Percentiles rank a stretch among this genome's conserved stretches.
Conservation (phyloP, 768 basidiomycete species). For the Dictyophora rubrovolvata region DNA sequence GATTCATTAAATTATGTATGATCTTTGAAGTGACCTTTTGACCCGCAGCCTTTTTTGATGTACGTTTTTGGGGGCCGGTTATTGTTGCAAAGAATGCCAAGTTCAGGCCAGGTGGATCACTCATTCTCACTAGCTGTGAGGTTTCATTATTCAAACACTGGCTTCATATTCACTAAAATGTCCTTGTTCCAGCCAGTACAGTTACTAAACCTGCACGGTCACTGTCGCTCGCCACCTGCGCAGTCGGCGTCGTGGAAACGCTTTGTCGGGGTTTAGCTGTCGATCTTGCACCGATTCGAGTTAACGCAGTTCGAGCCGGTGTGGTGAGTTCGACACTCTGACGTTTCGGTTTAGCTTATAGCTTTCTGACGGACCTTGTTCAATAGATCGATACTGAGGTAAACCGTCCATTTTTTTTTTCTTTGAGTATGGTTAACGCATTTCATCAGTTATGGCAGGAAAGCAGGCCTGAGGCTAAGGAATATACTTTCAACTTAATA, state of each 20-base stretch:
- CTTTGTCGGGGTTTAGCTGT: conserved; percentile 10
- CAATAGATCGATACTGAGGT: conserved; percentile 8
- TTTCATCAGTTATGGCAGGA: conserved; percentile 4
- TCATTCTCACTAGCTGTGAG: conserved; percentile 11
- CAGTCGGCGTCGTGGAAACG: conserved; percentile 9
- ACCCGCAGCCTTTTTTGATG: conserved; percentile 9
- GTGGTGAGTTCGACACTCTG: neutral
- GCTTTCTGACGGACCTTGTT: neutral
- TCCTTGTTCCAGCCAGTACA: neutral
- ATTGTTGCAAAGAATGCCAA: conserved; percentile 10
- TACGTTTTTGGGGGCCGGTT: conserved; percentile 13
- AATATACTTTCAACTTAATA: neutral
- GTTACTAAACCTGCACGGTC: conserved; percentile 1
- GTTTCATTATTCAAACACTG: neutral
- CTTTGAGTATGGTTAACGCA: no score
- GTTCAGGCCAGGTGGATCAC: conserved; percentile 9
- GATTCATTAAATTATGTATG: neutral
- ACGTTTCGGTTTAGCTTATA: neutral
- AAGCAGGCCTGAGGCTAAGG: neutral
- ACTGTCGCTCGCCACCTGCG: neutral
- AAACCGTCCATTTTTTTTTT: neutral
- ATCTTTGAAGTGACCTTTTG: no score
- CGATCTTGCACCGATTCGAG: conserved; percentile 11
- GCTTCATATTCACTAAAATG: neutral
- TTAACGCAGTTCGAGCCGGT: conserved; percentile 9